Evolutionary conservation across 2,329 filamentous ascomycete genomes (phyloP), one percentile per base, ranked within the genome.

Genomic region (Aspergillus sclerotialis): DNA sequence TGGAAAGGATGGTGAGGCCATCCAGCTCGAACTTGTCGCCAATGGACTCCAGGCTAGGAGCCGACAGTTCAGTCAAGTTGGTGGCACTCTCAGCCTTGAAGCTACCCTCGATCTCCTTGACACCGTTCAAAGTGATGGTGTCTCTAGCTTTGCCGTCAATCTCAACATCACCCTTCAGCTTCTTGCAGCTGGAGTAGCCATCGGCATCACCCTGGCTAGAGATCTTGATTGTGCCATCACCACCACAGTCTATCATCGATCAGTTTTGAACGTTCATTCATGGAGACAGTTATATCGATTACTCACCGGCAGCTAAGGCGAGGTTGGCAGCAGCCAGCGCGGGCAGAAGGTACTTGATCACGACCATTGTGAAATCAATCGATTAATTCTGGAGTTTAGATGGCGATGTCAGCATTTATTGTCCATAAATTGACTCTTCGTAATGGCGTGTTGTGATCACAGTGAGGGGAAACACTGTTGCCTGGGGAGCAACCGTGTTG

Each of bases 1-100:
- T 74, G 49, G 73, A 77, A 36, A 98, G 72, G 23, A 76, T 67
- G 42, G 80, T 84, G 37, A 87, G 69, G 46, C 77, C 77, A 48
- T 74, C 67, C 44, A 96, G 68, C 39, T 67, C 63, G 70, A 95
- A 88, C n/a, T 60, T 63, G 31, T 82, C 80, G 30, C 71, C 73
- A 55, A 98, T 84, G 32, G 67, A 66, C 45, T 65, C 56, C 44
- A 96, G 71, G 36, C 72, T 69, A 42, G 65, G 60, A 44, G 78
- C 82, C 34, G 68, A 63, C 41, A 95, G 63, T 37, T 69, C 72
- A 52, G 76, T 76, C 41, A 95, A 66, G 44, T 74, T 70, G 44
- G 78, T 75, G 43, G 70, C 75, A 51, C 68, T 67, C 36, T 62
- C 58, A 50, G 64, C 65, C 31, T 60, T 63, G 36, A 83, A 60